Evolutionary conservation across 1,139 yeast genomes (phyloP).

Genomic region (Yamadazyma sp.): DNA sequence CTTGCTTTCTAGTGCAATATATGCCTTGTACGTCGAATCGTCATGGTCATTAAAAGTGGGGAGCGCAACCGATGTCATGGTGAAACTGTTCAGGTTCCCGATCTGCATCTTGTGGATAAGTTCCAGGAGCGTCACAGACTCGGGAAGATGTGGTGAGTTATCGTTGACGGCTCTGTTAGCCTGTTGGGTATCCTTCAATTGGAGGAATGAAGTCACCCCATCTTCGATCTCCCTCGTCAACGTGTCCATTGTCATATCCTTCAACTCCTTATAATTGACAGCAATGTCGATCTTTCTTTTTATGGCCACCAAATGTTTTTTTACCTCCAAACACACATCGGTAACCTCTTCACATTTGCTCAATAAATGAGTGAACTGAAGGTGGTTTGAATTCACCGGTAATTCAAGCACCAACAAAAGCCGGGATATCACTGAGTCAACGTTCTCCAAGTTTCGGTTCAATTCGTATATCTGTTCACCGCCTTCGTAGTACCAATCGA

Average conservation of each 20-base stretch:
- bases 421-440: constrained; percentile 49
- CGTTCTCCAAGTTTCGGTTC: constrained; percentile 34
- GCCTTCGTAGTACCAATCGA: constrained; percentile 53
- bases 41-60: constrained; percentile 36
- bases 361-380: constrained; percentile 17
- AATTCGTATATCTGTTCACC: constrained; percentile 41
- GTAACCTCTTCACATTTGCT: constrained; percentile 35
- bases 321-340: constrained; percentile 41
- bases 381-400: constrained; percentile 20
- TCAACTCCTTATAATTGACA: constrained; percentile 58
- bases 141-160: too few relatives aligned
- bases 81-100: constrained; percentile 12
- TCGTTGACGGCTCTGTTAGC: constrained; percentile 24
- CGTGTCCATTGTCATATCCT: constrained; percentile 49
- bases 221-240: constrained; percentile 51
- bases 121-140: constrained; percentile 25
- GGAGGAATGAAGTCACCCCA: constrained; percentile 41
- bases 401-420: constrained; percentile 29
- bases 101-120: constrained; percentile 41
- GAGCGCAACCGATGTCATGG: constrained; percentile 23
- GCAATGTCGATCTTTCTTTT: constrained; percentile 54
- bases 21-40: constrained; percentile 29
- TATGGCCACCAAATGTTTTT: constrained; percentile 33
- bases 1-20: constrained; percentile 28
- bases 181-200: constrained; percentile 42